A percentile compares a stretch with the other conserved stretches of the same genome.
Evolutionary conservation across 2,329 filamentous ascomycete species (phyloP).

Genomic region (Xylariaceae sp.): DNA sequence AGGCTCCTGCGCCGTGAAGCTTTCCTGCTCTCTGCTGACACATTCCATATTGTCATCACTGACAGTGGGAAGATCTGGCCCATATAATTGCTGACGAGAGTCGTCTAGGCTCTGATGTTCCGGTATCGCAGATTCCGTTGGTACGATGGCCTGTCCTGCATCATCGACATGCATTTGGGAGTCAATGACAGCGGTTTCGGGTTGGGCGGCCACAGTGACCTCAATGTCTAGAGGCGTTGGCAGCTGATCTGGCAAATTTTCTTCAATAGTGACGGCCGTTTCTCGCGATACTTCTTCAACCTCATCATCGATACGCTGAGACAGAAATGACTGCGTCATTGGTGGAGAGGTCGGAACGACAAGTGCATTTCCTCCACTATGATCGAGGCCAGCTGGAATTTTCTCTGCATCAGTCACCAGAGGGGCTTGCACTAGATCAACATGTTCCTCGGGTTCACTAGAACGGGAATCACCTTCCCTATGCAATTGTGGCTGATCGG

Average conservation of each 20-base stretch:
- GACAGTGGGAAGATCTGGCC: no score
- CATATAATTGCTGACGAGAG: no score
- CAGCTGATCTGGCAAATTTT: constrained; percentile 12
- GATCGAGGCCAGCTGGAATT: no score
- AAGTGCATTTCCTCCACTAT: no score
- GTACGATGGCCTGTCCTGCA: not conserved
- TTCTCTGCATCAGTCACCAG: no score
- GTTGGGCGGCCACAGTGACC: constrained; percentile 3
- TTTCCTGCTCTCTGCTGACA: no score
- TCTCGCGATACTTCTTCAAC: constrained; percentile 5
- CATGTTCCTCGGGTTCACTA: constrained; percentile 12
- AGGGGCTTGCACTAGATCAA: constrained; percentile 9
- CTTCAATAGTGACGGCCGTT: constrained; percentile 1
- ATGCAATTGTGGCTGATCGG: no score
- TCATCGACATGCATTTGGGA: constrained; percentile 9
- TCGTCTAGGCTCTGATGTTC: not conserved
- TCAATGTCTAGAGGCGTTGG: constrained; percentile 22
- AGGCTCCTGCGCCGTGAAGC: no score
- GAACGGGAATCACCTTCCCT: constrained; percentile 1
- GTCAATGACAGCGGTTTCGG: constrained; percentile 1
- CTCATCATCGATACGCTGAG: constrained; percentile 5
- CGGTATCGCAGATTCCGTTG: no score
- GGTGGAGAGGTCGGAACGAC: constrained; percentile 18
- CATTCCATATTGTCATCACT: no score
- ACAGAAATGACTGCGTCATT: constrained; percentile 18